Evolutionary conservation across 306 rosid genomes (phyloP).

Genomic region (Pterocarpus macrocarpus): DNA sequence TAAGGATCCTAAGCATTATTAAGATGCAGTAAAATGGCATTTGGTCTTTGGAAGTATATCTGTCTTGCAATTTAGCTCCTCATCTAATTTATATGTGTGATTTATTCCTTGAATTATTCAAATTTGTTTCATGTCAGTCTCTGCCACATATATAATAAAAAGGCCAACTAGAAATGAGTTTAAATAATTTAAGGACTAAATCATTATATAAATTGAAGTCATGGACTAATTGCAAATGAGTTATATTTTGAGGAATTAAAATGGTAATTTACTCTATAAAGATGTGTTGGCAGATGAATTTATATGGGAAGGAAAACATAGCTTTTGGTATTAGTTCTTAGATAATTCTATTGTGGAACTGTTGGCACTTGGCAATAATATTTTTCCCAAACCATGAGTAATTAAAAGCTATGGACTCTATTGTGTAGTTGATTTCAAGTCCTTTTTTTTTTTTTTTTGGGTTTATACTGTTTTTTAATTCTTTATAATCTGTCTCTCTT

Average conservation of each 20-base stretch:
- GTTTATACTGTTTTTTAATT: background rate
- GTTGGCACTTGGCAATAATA: background rate
- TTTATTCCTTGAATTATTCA: slow-evolving; percentile 21
- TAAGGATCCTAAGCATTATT: background rate
- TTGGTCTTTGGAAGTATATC: background rate
- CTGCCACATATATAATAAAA: background rate
- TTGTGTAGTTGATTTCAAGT: background rate
- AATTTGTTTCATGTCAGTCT: background rate
- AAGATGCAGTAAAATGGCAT: background rate
- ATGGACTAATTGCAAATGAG: background rate
- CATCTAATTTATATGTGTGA: background rate
- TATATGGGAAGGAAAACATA: background rate
- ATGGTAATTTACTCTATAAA: background rate
- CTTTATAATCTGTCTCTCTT: background rate
- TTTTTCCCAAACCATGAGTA: background rate
- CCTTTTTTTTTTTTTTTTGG: background rate
- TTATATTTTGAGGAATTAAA: background rate
- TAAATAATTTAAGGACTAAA: slow-evolving; percentile 23
- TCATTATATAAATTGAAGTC: background rate
- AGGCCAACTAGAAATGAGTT: background rate
- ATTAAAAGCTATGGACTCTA: background rate
- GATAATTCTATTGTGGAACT: slow-evolving; percentile 18
- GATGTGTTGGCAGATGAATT: background rate
- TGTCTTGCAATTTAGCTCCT: slow-evolving; percentile 1
- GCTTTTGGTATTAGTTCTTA: background rate